These are phyloP conservation scores for Xerocomellus intermedius DNA, from an alignment of 768 basidiomycete species.

Conservation along the genomic window DNA sequence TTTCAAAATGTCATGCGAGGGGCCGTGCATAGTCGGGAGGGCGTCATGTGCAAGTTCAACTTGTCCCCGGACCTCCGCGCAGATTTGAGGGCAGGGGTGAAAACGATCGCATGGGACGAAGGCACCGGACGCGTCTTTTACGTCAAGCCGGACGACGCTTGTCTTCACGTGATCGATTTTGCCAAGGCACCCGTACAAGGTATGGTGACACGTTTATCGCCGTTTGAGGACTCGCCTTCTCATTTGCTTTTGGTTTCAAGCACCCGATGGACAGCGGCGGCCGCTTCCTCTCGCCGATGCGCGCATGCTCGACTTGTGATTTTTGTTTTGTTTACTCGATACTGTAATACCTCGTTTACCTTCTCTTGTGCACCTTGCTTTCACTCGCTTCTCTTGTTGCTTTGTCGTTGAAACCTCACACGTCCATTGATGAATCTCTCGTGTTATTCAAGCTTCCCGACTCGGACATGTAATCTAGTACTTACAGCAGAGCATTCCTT, in stretches of 20 bases:
- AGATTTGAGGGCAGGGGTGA: slow-evolving; percentile 34
- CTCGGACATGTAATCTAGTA: slow-evolving; percentile 16
- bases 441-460: background rate
- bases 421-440: background rate
- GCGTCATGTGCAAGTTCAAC: slow-evolving; percentile 27
- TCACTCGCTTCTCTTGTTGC: slow-evolving; percentile 1
- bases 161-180: slow-evolving; percentile 51
- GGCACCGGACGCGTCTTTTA: slow-evolving; percentile 58
- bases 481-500: slow-evolving; percentile 16
- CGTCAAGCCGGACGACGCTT: slow-evolving; percentile 39
- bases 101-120: slow-evolving; percentile 66
- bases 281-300: slow-evolving; percentile 30
- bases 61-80: slow-evolving; percentile 15
- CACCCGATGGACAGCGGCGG: slow-evolving; percentile 31
- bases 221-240: slow-evolving; percentile 17
- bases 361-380: slow-evolving; percentile 1
- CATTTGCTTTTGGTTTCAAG: slow-evolving; percentile 33
- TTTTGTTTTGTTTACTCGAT: background rate
- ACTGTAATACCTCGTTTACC: background rate
- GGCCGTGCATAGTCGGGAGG: slow-evolving; percentile 12
- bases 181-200: slow-evolving; percentile 37
- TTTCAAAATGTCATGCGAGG: slow-evolving; percentile 25
- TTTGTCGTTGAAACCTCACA: background rate
- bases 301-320: slow-evolving; percentile 33
- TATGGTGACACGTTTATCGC: slow-evolving; percentile 7